Evolutionary conservation across 495 filamentous ascomycete genomes (phyloP), one percentile per base, ranked within the genome.

Genomic region (Podospora didyma): DNA sequence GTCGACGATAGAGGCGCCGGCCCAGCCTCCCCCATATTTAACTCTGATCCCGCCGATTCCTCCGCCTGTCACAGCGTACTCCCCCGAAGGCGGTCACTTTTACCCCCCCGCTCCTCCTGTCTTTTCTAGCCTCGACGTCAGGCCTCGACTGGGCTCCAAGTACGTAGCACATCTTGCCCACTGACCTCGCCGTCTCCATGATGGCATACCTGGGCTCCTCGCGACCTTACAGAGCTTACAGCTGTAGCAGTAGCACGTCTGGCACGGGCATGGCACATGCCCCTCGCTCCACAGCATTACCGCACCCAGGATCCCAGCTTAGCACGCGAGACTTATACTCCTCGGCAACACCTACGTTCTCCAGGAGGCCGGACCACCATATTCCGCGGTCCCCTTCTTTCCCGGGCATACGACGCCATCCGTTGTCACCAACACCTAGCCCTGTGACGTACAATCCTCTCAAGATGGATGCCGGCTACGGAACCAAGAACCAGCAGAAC

Each of bases 241-340:
- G 58, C 59, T 61, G 59, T 65, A 69, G 59, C 63, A 75, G 69
- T 73, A 79, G 65, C 63, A 76, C 69, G 46, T 65, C 75, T 54
- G 70, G 76, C 58, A 69, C 77, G 74, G 76, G 76, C 62, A 80
- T 82, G 77, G 77, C 79, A 75, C 77, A 79, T 71, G 73, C 74
- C 70, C 74, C 72, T 64, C 78, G 78, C 62, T 70, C 78, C 60
- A 66, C 76, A 63, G 65, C 73, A 54, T 57, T 81, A 59, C 76
- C 80, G 59, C 76, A 77, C 62, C 76, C 73, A 64, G 68, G 64
- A 51, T 70, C 69, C 20, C 73, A 76, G 49, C 47, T 77, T 54
- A 78, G 62, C 61, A 62, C 74, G 47, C 75, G 79, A 69, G 79
- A 82, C 46, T 62, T 76, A 57, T 82, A 80, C 72, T 62, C 73